Conservation (phyloP, 345 rosid genomes). For the Geranium rotundifolium region DNA sequence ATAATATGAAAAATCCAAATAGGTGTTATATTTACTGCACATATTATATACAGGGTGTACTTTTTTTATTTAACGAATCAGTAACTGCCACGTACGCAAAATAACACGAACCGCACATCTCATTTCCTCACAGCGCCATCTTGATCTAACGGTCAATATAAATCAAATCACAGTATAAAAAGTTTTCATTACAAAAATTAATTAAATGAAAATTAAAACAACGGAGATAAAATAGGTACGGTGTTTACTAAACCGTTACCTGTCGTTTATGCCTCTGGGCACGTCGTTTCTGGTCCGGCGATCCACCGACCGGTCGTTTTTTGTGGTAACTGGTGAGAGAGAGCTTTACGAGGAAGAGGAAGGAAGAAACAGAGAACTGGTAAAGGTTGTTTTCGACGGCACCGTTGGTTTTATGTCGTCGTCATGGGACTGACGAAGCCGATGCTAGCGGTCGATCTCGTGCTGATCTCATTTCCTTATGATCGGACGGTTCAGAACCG, state of each 20-base stretch:
- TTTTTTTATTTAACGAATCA: background rate
- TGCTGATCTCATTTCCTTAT: too few species aligned
- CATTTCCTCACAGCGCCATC: background rate
- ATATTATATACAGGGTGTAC: background rate
- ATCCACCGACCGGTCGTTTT: too few species aligned
- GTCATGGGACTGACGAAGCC: background rate
- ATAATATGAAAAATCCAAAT: too few species aligned
- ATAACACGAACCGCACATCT: background rate
- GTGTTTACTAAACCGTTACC: too few species aligned
- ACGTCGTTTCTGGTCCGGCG: too few species aligned
- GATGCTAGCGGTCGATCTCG: too few species aligned
- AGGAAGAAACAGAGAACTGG: background rate
- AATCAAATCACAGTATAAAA: background rate
- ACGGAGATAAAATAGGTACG: too few species aligned
- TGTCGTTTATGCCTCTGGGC: too few species aligned
- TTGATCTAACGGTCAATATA: background rate
- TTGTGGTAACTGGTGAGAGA: too few species aligned
- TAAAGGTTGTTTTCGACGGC: background rate
- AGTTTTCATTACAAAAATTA: too few species aligned
- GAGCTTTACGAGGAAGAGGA: too few species aligned
- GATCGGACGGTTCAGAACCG: background rate
- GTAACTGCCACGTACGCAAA: background rate
- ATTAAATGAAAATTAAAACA: too few species aligned
- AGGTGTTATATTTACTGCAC: background rate
- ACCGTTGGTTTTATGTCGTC: background rate